These are phyloP conservation scores for Favolaschia claudopus DNA, from an alignment of 768 basidiomycete species.

Conservation along the genomic window DNA sequence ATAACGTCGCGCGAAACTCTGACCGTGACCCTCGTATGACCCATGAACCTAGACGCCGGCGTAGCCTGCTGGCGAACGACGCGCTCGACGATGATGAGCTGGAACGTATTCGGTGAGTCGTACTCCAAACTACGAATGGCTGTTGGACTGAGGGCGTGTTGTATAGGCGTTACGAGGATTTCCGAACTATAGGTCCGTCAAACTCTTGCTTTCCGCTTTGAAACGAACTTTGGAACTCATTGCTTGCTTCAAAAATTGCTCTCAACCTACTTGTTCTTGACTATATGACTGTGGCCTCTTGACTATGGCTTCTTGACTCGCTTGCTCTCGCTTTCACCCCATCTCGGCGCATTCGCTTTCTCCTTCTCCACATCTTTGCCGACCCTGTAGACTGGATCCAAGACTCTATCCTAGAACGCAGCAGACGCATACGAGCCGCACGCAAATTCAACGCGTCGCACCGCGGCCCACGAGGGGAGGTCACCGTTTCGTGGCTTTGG, in stretches of 20 bases:
- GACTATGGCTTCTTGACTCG: too few relatives aligned
- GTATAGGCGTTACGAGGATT: conserved; percentile 89
- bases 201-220: not conserved
- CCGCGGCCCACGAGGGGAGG: conserved; percentile 56
- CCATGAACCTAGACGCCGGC: conserved; percentile 25
- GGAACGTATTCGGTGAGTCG: conserved; percentile 66
- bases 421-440: conserved; percentile 73
- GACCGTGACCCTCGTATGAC: conserved; percentile 6
- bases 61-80: conserved; percentile 44
- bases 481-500: conserved; percentile 68
- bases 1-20: not conserved
- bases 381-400: conserved; percentile 95
- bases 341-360: too few relatives aligned
- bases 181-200: conserved; percentile 86
- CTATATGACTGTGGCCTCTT: too few relatives aligned
- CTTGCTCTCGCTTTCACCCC: too few relatives aligned
- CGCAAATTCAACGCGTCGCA: conserved; percentile 50
- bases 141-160: conserved; percentile 24
- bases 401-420: conserved; percentile 90
- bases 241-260: conserved; percentile 22
- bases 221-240: not conserved
- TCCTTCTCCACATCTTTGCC: too few relatives aligned
- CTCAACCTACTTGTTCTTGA: too few relatives aligned
- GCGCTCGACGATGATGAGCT: conserved; percentile 72
- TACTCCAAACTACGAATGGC: not conserved